Evolutionary conservation across 192 early-diverging fungal genomes (phyloP).

Genomic region (Podila epigama): DNA sequence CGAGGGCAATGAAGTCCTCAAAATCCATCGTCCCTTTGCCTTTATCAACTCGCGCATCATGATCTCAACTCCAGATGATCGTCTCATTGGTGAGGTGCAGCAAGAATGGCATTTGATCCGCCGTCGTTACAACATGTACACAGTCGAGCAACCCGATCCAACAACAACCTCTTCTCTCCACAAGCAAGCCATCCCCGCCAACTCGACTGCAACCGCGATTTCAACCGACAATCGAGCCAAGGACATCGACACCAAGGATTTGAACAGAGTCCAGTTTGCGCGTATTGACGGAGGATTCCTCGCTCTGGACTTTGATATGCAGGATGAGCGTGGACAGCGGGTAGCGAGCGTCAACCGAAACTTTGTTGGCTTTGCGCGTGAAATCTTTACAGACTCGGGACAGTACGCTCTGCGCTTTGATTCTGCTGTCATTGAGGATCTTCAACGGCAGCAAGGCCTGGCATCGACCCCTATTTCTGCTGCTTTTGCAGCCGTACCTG

Average conservation of each 20-base stretch:
- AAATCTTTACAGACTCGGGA: conserved; percentile 88
- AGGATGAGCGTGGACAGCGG: conserved; percentile 56
- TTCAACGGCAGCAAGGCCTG: conserved; percentile 37
- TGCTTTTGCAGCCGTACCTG: too few species aligned
- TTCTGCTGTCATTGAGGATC: conserved; percentile 51
- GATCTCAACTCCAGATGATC: conserved; percentile 66
- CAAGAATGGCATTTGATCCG: conserved; percentile 86
- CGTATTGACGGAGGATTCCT: conserved; percentile 74
- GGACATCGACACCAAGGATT: conserved; percentile 3
- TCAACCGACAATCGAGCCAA: conserved; percentile 11
- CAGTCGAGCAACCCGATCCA: conserved; percentile 57
- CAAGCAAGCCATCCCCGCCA: background rate
- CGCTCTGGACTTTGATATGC: conserved; percentile 82
- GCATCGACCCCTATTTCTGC: conserved; percentile 16
- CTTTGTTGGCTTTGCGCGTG: conserved; percentile 84
- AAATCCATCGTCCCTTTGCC: conserved; percentile 74
- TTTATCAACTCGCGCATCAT: conserved; percentile 81
- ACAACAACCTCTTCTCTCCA: too few species aligned
- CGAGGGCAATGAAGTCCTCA: conserved; percentile 74
- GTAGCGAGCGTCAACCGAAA: conserved; percentile 76
- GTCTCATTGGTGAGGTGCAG: conserved; percentile 81
- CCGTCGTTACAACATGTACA: conserved; percentile 85
- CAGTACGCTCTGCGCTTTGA: conserved; percentile 84
- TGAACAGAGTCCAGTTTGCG: conserved; percentile 67
- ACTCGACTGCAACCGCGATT: conserved; percentile 17